These are phyloP conservation scores for Gynostemma pentaphyllum DNA, from an alignment of 306 rosid species.

Conservation along the genomic window DNA sequence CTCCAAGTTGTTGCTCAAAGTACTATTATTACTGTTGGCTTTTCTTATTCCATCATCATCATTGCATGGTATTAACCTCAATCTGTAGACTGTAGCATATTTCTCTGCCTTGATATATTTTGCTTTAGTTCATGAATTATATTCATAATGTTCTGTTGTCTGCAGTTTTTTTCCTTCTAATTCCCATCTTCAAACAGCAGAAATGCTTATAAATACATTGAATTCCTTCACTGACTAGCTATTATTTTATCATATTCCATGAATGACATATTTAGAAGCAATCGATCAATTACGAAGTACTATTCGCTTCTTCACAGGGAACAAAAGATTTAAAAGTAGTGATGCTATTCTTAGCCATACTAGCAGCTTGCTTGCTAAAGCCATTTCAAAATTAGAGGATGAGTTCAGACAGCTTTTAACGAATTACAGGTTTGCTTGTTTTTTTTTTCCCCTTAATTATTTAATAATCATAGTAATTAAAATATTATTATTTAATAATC, in stretches of 20 bases:
- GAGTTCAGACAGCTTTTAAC: too few species aligned
- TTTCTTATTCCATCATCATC: background rate
- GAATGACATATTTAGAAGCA: background rate
- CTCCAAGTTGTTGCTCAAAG: slow-evolving; percentile 2
- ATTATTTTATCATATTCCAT: background rate
- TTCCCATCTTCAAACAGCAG: background rate
- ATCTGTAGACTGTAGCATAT: background rate
- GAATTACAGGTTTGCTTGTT: too few species aligned
- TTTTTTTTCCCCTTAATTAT: too few species aligned
- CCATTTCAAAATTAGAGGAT: too few species aligned
- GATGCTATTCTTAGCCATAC: too few species aligned
- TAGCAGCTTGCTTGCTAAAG: too few species aligned
- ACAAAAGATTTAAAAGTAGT: too few species aligned
- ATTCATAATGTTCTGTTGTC: background rate
- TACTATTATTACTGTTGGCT: too few species aligned
- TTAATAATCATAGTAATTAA: too few species aligned
- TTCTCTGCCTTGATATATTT: background rate
- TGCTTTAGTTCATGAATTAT: background rate
- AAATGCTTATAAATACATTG: background rate
- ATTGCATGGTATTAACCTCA: background rate
- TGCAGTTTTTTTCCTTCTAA: background rate
- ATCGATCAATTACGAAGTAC: too few species aligned
- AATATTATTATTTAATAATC: too few species aligned
- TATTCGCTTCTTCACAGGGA: too few species aligned
- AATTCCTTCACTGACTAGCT: background rate